These are phyloP conservation scores for Penicillium chermesinum DNA, from an alignment of 495 filamentous ascomycete species.

Conservation along the genomic window DNA sequence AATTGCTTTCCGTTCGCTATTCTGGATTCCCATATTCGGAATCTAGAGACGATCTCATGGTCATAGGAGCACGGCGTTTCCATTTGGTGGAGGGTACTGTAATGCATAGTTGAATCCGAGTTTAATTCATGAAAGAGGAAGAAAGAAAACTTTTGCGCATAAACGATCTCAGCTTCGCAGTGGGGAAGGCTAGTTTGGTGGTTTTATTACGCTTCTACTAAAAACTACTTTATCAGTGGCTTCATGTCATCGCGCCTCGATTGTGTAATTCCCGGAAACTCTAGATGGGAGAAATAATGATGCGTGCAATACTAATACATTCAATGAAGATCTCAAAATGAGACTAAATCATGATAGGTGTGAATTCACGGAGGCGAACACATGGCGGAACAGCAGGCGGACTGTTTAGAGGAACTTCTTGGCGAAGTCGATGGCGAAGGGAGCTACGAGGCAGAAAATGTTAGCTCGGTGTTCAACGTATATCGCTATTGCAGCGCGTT, in stretches of 20 bases:
- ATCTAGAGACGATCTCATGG: slow-evolving; percentile 12
- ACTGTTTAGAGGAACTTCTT: slow-evolving; percentile 63
- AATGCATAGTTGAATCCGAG: slow-evolving; percentile 26
- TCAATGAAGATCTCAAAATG: slow-evolving; percentile 2
- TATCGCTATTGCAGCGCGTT: neutral
- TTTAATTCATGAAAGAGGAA: slow-evolving; percentile 17
- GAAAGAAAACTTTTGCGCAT: slow-evolving; percentile 22
- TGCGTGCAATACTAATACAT: slow-evolving; percentile 7
- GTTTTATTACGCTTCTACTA: too few relatives aligned
- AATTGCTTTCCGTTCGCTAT: neutral
- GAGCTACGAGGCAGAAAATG: slow-evolving; percentile 46
- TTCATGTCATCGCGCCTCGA: neutral
- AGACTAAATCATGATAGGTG: slow-evolving; percentile 5
- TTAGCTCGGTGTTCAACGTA: slow-evolving; percentile 8
- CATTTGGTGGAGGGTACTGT: slow-evolving; percentile 15
- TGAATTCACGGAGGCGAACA: slow-evolving; percentile 5
- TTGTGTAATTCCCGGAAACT: neutral
- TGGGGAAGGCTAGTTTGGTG: neutral
- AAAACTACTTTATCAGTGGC: neutral
- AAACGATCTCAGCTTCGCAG: slow-evolving; percentile 15
- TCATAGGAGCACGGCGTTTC: slow-evolving; percentile 28
- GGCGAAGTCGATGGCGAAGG: slow-evolving; percentile 75
- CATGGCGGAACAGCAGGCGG: slow-evolving; percentile 1
- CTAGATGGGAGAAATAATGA: neutral
- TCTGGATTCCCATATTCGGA: slow-evolving; percentile 10